Evolutionary conservation across 1,139 yeast genomes (phyloP), one percentile per base, ranked within the genome.

Genomic region (Suhomyces taliae): DNA sequence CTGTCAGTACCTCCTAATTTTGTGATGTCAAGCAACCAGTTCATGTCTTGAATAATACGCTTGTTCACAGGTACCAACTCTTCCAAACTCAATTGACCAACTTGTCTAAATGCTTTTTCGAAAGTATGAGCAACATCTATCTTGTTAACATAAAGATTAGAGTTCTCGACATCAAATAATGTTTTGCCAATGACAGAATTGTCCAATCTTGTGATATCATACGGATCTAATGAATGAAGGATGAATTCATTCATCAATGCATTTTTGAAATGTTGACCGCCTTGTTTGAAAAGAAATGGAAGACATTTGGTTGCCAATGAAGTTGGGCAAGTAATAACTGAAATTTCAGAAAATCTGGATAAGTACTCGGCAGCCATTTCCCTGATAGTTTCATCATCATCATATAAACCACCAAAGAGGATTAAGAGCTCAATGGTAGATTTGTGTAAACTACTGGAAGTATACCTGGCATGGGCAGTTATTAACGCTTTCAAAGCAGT

Each of bases 301-400:
- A 42, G 8, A 34, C 39, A 12, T 36, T 37, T 29, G 3, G 36
- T 36, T 34, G 69, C 34, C 43, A 54, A 44, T n/a, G 75, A 37
- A 64, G 62, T 46, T 59, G 66, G 11, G 59, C 56, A 29, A 67
- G 62, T 7, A 8, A 63, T 41, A 12, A 57, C 54, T 7, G 53
- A 48, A 3, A 60, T 48, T 0, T 50, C 53, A 27, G 71, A 53
- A 10, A 59, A 49, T 15, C 43, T n/a, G 3, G 69, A 61, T 11
- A 78, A 52, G 45, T 64, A 65, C 3, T 53, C 38, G 0, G 82
- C 64, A 0, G 81, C 72, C 3, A 58, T 27, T 1, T 55, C 51
- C 54, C 87, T 65, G 10, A 82, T 67, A 8, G 67, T 76, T 8
- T 70, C 75, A 52, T 84, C 88, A 57, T 86, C 93, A 60, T 87